Base-by-base conservation (phyloP, 2,329 filamentous ascomycete species). In the Biscogniauxia sp. region DNA sequence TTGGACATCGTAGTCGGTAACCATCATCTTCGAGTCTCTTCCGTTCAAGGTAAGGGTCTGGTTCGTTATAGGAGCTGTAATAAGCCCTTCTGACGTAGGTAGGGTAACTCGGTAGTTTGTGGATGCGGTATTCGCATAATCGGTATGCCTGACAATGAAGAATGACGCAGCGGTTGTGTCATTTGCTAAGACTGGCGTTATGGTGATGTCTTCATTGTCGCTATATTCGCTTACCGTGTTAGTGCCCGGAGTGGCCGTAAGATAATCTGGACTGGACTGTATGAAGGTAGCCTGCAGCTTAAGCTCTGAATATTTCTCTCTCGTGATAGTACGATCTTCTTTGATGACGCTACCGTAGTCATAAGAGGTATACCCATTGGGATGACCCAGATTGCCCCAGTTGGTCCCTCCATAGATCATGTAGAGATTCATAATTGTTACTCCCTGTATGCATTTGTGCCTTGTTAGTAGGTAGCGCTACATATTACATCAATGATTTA, bases 221-320 rank as follows among this genome's bases (percentile, higher is more conserved):
- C 80, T 86, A 69, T 83, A 85, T 1, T 82, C 77, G 9, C 81
- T 84, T 0, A 76, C 78, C 1, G 79, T 80, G 19, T 78, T 73
- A 61, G 78, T 79, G 1, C 82, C 81, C 0, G 87, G 83, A 0
- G 76, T 80, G 1, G 87, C 83, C 2, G 83, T 83, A 17, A 93
- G 77, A 67, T 91, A 93, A 0, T 82, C 84, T 0, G 90, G 88
- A 0, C 88, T 90, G 0, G 87, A 88, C 66, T 87, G 88, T 54
- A 91, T 72, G 74, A 94, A 94, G 66, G 91, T 89, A 41, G 85
- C 89, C 61, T 92, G 79, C 1, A 95, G 80, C 69, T 94, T 95
- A 37, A 91, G 78, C 73, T 95, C 90, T 51, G 87, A 89, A 73
- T 93, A 95, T 73, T 95, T 95, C 71, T 93, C 89, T 1, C 90